phyloP scores from a whole-genome alignment of 805 yeast species.

The Saccharomycopsis sp. region DNA sequence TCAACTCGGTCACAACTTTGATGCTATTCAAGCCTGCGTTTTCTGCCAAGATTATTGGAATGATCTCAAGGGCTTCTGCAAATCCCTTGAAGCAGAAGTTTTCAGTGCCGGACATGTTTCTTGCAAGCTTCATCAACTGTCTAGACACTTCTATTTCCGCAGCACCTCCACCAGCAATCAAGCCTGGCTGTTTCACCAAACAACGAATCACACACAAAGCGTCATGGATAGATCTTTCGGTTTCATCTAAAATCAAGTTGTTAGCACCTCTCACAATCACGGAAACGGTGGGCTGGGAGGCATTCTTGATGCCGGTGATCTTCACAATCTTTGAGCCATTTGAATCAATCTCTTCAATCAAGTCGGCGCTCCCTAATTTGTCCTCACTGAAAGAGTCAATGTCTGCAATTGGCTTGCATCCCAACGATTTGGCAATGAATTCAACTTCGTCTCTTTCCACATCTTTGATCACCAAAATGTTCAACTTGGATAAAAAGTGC shows the following conservation, averaged over 20 bases:
- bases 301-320: slow-evolving; percentile 69
- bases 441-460: slow-evolving; percentile 92
- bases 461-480: slow-evolving; percentile 90
- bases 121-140: slow-evolving; percentile 60
- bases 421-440: slow-evolving; percentile 70
- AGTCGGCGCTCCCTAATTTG: slow-evolving; percentile 84
- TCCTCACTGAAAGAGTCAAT: slow-evolving; percentile 89
- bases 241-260: slow-evolving; percentile 80
- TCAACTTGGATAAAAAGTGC: slow-evolving; percentile 87
- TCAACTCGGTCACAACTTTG: slow-evolving; percentile 82
- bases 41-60: slow-evolving; percentile 91
- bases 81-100: slow-evolving; percentile 87
- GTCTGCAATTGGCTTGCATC: slow-evolving; percentile 95
- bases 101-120: slow-evolving; percentile 71
- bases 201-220: slow-evolving; percentile 89
- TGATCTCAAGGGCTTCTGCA: slow-evolving; percentile 84
- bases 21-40: slow-evolving; percentile 91
- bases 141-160: slow-evolving; percentile 89
- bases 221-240: slow-evolving; percentile 95
- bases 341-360: slow-evolving; percentile 83
- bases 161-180: slow-evolving; percentile 99
- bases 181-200: slow-evolving; percentile 68
- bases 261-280: slow-evolving; percentile 95
- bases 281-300: slow-evolving; percentile 51
- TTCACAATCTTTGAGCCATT: slow-evolving; percentile 86